These are phyloP conservation scores for Starmerella riodocensis DNA, from an alignment of 805 yeast species.

Conservation along the genomic window DNA sequence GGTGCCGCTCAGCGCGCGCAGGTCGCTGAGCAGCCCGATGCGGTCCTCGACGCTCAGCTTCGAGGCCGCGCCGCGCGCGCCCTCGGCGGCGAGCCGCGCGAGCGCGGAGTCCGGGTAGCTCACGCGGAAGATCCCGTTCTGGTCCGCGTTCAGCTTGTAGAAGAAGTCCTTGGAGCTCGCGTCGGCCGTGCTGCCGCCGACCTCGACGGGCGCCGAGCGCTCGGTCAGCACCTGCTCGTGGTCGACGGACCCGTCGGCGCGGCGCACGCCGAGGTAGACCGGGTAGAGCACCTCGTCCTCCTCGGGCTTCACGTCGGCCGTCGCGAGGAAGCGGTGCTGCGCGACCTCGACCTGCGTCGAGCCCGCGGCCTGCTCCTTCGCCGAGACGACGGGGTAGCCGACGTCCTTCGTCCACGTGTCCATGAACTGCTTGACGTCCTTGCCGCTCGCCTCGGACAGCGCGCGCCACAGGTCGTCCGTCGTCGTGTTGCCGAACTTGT, in stretches of 20 bases:
- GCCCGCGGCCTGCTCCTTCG: constrained; percentile 28
- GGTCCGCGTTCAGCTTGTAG: constrained; percentile 50
- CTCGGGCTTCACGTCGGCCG: constrained; percentile 46
- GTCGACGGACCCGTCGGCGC: constrained; percentile 47
- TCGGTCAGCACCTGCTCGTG: constrained; percentile 38
- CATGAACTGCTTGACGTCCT: constrained; percentile 48
- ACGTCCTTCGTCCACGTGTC: constrained; percentile 57
- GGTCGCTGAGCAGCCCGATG: constrained; percentile 51
- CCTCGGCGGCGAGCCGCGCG: constrained; percentile 40
- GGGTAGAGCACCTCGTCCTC: constrained; percentile 46
- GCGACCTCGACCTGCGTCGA: constrained; percentile 26
- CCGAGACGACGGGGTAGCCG: constrained; percentile 60
- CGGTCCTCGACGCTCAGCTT: constrained; percentile 44
- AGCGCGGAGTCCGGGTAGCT: constrained; percentile 41
- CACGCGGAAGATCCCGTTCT: constrained; percentile 48
- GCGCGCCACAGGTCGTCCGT: constrained; percentile 64
- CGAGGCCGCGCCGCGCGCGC: constrained; percentile 36
- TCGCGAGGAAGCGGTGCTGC: constrained; percentile 50
- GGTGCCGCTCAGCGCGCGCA: constrained; percentile 41
- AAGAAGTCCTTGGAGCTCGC: constrained; percentile 29
- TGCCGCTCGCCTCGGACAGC: constrained; percentile 47
- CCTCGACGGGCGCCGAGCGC: constrained; percentile 35
- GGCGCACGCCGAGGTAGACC: constrained; percentile 43
- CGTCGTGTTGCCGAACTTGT: constrained; percentile 57
- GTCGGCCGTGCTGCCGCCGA: no score